Evolutionary conservation across 441 rosid species (phyloP).

Genomic region (Gossypium davidsonii): DNA sequence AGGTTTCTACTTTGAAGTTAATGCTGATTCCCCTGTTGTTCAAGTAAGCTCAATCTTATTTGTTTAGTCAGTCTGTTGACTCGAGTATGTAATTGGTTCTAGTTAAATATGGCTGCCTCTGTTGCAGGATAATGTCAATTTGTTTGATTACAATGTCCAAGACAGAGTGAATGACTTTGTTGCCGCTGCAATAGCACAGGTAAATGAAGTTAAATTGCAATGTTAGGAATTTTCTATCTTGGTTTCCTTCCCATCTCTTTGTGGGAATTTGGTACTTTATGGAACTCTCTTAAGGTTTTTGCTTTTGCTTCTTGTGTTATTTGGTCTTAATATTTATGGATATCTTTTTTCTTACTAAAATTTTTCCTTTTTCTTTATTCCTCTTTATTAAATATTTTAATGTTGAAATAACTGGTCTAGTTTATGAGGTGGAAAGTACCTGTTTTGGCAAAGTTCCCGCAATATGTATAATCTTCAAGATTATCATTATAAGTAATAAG

Average conservation of each 20-base stretch:
- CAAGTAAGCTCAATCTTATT: slow-evolving; percentile 49
- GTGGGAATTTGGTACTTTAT: neutral
- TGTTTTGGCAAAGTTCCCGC: slow-evolving; percentile 2
- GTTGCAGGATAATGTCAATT: slow-evolving; percentile 64
- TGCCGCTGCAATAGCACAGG: slow-evolving; percentile 90
- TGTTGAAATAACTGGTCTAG: neutral
- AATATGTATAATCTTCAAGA: neutral
- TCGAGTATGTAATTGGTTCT: slow-evolving; percentile 14
- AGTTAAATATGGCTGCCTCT: slow-evolving; percentile 22
- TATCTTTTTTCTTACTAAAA: neutral
- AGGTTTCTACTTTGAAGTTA: slow-evolving; percentile 97
- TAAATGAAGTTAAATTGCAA: slow-evolving; percentile 23
- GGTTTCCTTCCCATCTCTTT: neutral
- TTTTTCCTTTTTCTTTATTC: neutral
- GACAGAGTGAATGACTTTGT: slow-evolving; percentile 88
- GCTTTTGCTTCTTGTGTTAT: neutral
- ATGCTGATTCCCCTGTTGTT: slow-evolving; percentile 64
- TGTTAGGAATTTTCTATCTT: slow-evolving; percentile 3
- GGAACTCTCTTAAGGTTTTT: neutral
- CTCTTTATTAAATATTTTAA: neutral
- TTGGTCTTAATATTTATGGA: neutral
- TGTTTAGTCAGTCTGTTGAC: slow-evolving; percentile 15
- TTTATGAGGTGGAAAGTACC: neutral
- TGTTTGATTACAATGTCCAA: slow-evolving; percentile 96
- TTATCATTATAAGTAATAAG: slow-evolving; percentile 6